phyloP scores from a whole-genome alignment of 163 green algal species.

The Chlorella variabilis region DNA sequence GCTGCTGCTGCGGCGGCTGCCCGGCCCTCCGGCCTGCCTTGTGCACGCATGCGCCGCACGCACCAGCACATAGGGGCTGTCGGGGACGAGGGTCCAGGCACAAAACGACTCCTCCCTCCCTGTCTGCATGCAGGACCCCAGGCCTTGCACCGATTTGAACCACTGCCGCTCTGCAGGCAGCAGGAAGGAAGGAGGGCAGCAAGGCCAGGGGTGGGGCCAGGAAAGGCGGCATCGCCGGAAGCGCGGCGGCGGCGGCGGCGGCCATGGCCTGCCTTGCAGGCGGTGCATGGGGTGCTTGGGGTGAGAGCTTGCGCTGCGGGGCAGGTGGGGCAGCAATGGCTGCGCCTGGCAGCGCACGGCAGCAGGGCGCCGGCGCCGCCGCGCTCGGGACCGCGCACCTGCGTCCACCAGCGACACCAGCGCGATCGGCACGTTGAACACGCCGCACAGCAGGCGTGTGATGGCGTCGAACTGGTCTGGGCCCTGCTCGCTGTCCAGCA shows the following conservation, averaged over 20 bases:
- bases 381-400: too few relatives aligned
- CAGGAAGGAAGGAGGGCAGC: not conserved
- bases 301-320: too few relatives aligned
- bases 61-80: conserved; percentile 76
- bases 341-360: too few relatives aligned
- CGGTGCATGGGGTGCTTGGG: too few relatives aligned
- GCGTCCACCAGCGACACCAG: conserved; percentile 77
- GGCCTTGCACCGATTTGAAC: conserved; percentile 75
- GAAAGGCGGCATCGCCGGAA: too few relatives aligned
- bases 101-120: conserved; percentile 77
- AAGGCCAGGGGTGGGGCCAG: not conserved
- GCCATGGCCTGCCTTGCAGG: too few relatives aligned
- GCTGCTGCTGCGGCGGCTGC: too few relatives aligned
- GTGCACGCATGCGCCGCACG: not conserved
- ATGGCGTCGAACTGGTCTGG: conserved; percentile 76
- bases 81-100: conserved; percentile 79
- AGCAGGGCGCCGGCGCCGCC: too few relatives aligned
- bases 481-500: conserved; percentile 64
- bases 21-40: too few relatives aligned
- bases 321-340: too few relatives aligned
- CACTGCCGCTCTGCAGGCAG: conserved; percentile 72
- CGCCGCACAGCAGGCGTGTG: conserved; percentile 70
- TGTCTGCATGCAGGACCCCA: conserved; percentile 52
- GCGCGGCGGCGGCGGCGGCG: too few relatives aligned
- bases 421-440: conserved; percentile 75